Evolutionary conservation across 441 rosid genomes (phyloP), one percentile per base, ranked within the genome.

Genomic region (Hypseocharis bilobata): DNA sequence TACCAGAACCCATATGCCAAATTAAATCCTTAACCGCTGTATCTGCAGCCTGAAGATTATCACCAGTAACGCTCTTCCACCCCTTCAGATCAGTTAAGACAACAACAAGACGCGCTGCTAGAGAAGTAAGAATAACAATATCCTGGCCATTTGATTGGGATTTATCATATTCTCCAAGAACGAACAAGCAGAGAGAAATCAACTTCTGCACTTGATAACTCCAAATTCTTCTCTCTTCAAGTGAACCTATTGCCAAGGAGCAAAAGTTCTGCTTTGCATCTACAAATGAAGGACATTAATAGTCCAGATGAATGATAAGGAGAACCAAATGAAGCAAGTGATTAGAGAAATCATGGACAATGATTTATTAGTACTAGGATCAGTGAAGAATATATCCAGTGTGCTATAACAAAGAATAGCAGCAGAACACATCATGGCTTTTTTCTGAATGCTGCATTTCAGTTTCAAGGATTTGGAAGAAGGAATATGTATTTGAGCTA

Each of bases 181-280:
- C 64, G 65, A 85, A 82, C 22, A 88, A 78, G 81, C 91, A 83
- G 32, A 93, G 82, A 72, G 78, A 78, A 74, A 88, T 76, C 71
- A 93, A 72, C 77, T 77, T 83, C 78, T 79, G 85, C 47, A 85
- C 73, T 80, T 91, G 97, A 77, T 74, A 85, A 45, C 51, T 72
- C 96, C 91, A 91, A 14, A 64, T 82, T 80, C 77, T 85, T 76
- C 89, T 89, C 83, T 86, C 92, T 72, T 87, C 86, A 65, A 14
- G 62, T 11, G 88, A 71, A 63, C 90, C 87, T 26, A 75, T 70
- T 19, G 84, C 87, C 68, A 91, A 63, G 65, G 86, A 82, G 72
- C 88, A 87, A 74, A 91, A 76, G 70, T 93, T 91, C 76, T 69
- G 84, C 59, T 74, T 75, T 60, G 86, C 68, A 87, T 91, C 99